Base-by-base conservation (phyloP, 495 filamentous ascomycete species). In the Penicillium daleae region DNA sequence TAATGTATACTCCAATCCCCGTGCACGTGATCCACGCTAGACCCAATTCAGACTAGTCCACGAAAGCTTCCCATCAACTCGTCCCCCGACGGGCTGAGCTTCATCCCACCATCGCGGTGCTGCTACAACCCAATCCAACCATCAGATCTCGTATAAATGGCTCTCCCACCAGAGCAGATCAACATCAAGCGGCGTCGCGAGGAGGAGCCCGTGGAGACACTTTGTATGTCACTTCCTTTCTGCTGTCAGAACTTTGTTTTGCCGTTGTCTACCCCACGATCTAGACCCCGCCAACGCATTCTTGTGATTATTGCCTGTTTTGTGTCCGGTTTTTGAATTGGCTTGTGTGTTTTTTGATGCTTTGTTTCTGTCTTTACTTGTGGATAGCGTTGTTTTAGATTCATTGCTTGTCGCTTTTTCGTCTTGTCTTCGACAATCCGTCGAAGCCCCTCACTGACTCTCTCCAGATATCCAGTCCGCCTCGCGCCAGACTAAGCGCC, bases 111-210 rank as follows among this genome's bases (percentile, higher is more conserved):
- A 27, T 55, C 32, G 40, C 44, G 37, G 10, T 32, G n/a, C 12
- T 40, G 52, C 35, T n/a, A 59, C 50, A 60, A 40, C 31, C 22
- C 63, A 63, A 39, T 57, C 15, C 24, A 61, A 26, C 39, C 39
- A 31, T 44, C 46, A 54, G 31, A 32, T 13, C 29, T 7, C 7
- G 35, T 15, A 49, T 65, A 13, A 21, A 77, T 85, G 82, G 50
- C 77, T 22, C 67, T 82, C 39, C 82, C 81, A 35, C 83, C 82
- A 32, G 83, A 85, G 60, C 80, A 81, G 22, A 82, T 86, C 46
- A 80, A 78, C 9, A 81, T 86, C 68, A 86, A 86, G 68, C 77
- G 83, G 21, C 81, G 81, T n/a, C 80, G 81, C 22, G 81, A 83
- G 46, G 83, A 86, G 61, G 83, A 85, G 24, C 83, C 83, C 6